Evolutionary conservation across 2,329 filamentous ascomycete genomes (phyloP).

Genomic region (Pseudogymnoascus sp.): DNA sequence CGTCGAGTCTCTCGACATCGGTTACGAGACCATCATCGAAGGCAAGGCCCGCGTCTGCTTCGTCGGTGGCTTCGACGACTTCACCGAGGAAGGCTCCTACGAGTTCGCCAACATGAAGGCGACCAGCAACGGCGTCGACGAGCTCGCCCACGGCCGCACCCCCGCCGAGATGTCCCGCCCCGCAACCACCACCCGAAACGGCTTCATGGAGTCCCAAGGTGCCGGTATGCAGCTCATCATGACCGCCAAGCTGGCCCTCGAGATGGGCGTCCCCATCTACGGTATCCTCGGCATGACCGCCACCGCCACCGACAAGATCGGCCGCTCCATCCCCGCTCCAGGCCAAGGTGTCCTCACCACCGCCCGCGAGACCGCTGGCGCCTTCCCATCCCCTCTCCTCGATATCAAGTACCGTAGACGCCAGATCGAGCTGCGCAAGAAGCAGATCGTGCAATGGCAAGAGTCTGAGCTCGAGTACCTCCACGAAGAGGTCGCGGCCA

Average conservation of each 20-base stretch:
- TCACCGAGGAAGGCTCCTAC: constrained; percentile 97
- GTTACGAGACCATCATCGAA: constrained; percentile 96
- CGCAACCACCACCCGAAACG: constrained; percentile 91
- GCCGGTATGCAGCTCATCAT: constrained; percentile 98
- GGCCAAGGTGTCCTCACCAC: constrained; percentile 95
- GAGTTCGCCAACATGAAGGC: constrained; percentile 99
- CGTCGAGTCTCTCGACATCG: constrained; percentile 94
- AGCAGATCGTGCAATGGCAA: constrained; percentile 93
- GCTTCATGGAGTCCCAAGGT: constrained; percentile 99
- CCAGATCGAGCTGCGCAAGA: constrained; percentile 88
- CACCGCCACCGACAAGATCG: constrained; percentile 98
- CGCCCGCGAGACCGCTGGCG: constrained; percentile 82
- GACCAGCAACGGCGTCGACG: constrained; percentile 94
- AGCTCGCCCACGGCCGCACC: constrained; percentile 90
- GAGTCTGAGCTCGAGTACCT: constrained; percentile 91
- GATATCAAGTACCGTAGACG: constrained; percentile 97
- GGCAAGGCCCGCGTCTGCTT: constrained; percentile 97
- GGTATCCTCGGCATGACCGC: constrained; percentile 89
- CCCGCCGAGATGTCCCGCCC: constrained; percentile 97
- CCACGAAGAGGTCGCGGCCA: constrained; percentile 84
- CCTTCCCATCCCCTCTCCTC: constrained; percentile 89
- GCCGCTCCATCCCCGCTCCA: constrained; percentile 90
- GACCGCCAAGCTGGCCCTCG: constrained; percentile 89
- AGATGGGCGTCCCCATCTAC: constrained; percentile 98
- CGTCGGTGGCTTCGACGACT: constrained; percentile 98